phyloP scores from a whole-genome alignment of 1,139 yeast genomes.

The Wickerhamomyces sp. region DNA sequence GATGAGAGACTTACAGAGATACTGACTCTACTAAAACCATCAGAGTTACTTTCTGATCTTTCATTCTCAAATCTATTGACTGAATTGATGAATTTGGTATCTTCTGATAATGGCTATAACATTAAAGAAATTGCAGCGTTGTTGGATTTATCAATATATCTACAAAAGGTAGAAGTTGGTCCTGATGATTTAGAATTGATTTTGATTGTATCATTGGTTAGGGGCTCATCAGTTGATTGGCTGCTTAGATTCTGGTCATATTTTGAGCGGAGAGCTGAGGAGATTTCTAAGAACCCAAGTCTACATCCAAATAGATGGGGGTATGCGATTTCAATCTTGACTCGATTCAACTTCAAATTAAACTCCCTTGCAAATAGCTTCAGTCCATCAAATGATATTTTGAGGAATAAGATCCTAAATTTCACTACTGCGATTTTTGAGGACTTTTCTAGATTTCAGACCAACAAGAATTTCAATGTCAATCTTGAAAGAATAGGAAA shows the following conservation, averaged over 20 bases:
- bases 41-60: conserved; percentile 7
- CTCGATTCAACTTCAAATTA: conserved; percentile 14
- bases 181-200: conserved; percentile 11
- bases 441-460: conserved; percentile 5
- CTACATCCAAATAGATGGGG: background rate
- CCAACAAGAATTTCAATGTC: conserved; percentile 12
- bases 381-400: conserved; percentile 15
- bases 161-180: conserved; percentile 5
- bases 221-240: conserved; percentile 11
- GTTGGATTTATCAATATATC: conserved; percentile 15
- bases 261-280: conserved; percentile 11
- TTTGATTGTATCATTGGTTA: conserved; percentile 7
- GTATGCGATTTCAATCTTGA: conserved; percentile 12
- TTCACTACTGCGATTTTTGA: conserved; percentile 14
- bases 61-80: conserved; percentile 6
- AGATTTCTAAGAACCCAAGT: conserved; percentile 1
- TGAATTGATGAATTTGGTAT: conserved; percentile 7
- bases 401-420: conserved; percentile 13
- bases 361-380: conserved; percentile 8
- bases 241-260: conserved; percentile 18
- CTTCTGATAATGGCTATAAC: conserved; percentile 10
- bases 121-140: conserved; percentile 12
- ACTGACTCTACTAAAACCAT: background rate
- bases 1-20: background rate
- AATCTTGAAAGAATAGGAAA: conserved; percentile 13